Conservation (phyloP, 495 filamentous ascomycete species). For the Lophiostoma macrostomum region DNA sequence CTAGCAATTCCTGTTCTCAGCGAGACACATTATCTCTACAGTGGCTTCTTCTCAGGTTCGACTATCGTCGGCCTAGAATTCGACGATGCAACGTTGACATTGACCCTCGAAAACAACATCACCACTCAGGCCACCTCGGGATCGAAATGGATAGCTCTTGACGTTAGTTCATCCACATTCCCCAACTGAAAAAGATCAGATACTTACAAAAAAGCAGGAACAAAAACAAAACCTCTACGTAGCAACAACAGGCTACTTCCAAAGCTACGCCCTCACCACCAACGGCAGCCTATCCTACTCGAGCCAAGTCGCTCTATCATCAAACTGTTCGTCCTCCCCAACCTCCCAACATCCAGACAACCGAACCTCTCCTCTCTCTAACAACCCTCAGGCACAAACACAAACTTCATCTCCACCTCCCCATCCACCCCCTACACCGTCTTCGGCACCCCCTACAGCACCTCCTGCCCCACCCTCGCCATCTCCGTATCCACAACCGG, state of each 20-base stretch:
- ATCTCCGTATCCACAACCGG: neutral
- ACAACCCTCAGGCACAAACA: neutral
- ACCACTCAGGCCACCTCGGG: neutral
- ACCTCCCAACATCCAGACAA: neutral
- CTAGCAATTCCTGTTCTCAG: too few species aligned
- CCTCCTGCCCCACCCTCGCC: neutral
- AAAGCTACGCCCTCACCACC: neutral
- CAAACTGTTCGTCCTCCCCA: neutral
- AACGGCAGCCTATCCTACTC: neutral
- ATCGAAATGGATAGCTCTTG: neutral
- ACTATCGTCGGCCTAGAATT: neutral
- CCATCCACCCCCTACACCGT: neutral
- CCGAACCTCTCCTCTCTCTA: neutral
- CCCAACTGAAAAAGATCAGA: neutral
- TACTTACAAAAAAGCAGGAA: neutral
- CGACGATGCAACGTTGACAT: constrained; percentile 2
- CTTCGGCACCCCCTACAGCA: neutral
- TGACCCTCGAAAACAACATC: neutral
- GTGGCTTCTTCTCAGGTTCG: neutral
- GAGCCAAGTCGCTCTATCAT: neutral
- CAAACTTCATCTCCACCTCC: neutral
- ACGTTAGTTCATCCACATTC: neutral
- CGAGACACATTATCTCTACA: neutral
- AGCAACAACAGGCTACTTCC: neutral
- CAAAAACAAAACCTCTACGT: constrained; percentile 1